These are phyloP conservation scores for Cryoendolithus antarcticus DNA, from an alignment of 2,329 filamentous ascomycete species.

Conservation along the genomic window DNA sequence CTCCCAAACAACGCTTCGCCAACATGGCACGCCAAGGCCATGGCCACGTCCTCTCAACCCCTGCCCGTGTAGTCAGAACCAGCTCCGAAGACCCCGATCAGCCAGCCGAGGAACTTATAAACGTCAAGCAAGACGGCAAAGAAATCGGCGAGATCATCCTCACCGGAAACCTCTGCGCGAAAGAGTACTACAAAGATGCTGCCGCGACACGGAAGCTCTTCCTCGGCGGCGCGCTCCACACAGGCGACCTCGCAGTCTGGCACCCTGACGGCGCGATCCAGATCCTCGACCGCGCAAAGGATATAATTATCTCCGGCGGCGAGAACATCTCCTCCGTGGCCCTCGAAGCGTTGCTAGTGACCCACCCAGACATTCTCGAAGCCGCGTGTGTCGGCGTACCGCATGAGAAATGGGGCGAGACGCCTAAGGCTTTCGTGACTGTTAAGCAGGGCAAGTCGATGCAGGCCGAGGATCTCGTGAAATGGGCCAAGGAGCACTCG, in stretches of 20 bases:
- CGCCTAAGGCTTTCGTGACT: conserved; percentile 89
- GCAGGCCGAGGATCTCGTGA: conserved; percentile 56
- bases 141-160: conserved; percentile 82
- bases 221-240: conserved; percentile 73
- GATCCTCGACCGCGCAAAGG: conserved; percentile 87
- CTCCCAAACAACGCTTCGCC: conserved; percentile 64
- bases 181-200: conserved; percentile 82
- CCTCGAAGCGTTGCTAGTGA: conserved; percentile 76
- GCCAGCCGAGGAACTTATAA: conserved; percentile 43
- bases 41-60: conserved; percentile 73
- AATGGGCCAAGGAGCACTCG: conserved; percentile 73
- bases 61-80: conserved; percentile 69
- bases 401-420: conserved; percentile 87
- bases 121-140: conserved; percentile 57
- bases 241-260: conserved; percentile 86
- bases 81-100: conserved; percentile 43
- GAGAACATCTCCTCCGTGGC: conserved; percentile 96
- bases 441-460: conserved; percentile 51
- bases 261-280: conserved; percentile 82
- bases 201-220: conserved; percentile 81
- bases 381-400: conserved; percentile 79
- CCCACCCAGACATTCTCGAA: conserved; percentile 82
- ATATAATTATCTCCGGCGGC: conserved; percentile 95
- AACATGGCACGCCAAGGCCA: conserved; percentile 92
- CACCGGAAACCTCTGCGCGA: conserved; percentile 78